Evolutionary conservation across 371 early-diverging fungal genomes (phyloP).

Genomic region (Funneliformis caledonium): DNA sequence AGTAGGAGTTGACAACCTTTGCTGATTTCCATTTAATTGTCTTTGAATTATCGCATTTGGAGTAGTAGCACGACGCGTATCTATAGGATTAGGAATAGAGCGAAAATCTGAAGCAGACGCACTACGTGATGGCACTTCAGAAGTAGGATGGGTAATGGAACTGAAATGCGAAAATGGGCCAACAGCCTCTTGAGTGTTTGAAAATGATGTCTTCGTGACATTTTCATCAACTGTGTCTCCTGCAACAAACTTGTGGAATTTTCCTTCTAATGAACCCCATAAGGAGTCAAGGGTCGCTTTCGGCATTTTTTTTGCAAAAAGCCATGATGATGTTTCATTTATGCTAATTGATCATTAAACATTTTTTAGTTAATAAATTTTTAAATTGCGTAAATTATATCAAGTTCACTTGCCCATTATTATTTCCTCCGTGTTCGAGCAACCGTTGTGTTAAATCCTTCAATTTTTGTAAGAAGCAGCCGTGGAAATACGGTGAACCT

Average conservation of each 20-base stretch:
- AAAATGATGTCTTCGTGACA: not conserved
- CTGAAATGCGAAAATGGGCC: conserved; percentile 42
- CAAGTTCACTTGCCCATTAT: conserved; percentile 49
- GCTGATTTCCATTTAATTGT: conserved; percentile 7
- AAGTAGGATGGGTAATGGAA: conserved; percentile 37
- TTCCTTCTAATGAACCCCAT: conserved; percentile 72
- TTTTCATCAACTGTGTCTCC: conserved; percentile 57
- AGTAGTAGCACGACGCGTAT: conserved; percentile 25
- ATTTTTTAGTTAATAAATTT: not conserved
- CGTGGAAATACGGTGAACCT: conserved; percentile 79
- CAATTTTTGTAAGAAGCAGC: conserved; percentile 65
- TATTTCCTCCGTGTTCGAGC: conserved; percentile 50
- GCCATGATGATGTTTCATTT: conserved; percentile 38
- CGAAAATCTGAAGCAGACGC: conserved; percentile 27
- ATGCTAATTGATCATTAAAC: not conserved
- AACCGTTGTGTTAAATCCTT: conserved; percentile 57
- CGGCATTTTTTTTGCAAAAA: conserved; percentile 59
- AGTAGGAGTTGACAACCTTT: conserved; percentile 19
- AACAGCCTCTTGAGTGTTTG: not conserved
- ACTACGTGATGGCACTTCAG: conserved; percentile 32
- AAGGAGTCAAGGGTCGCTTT: conserved; percentile 68
- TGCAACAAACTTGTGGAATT: conserved; percentile 73
- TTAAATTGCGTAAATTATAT: conserved; percentile 36
- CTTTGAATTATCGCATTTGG: conserved; percentile 25
- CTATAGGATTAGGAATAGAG: not conserved